Evolutionary conservation across 768 basidiomycete genomes (phyloP).

Genomic region (Agrocybe chaxingu): DNA sequence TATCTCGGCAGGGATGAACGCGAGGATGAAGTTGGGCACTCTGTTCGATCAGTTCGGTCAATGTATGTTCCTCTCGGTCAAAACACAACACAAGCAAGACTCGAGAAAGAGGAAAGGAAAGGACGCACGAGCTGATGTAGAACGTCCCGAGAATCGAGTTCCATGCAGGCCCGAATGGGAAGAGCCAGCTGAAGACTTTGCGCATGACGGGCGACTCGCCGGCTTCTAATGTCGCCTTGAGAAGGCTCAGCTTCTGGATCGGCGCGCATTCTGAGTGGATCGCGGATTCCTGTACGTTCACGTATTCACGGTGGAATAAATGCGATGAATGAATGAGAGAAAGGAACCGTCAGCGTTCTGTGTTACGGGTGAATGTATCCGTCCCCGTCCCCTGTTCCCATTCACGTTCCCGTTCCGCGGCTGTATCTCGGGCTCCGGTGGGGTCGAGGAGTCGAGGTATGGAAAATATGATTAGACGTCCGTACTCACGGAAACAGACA

Average conservation of each 20-base stretch:
- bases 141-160: slow-evolving; percentile 90
- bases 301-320: too few relatives aligned
- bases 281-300: slow-evolving; percentile 31
- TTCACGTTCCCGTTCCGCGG: too few relatives aligned
- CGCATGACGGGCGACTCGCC: slow-evolving; percentile 74
- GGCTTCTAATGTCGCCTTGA: slow-evolving; percentile 62
- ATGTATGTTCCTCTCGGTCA: slow-evolving; percentile 2
- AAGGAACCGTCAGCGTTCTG: too few relatives aligned
- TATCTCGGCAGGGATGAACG: slow-evolving; percentile 89
- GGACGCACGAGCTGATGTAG: slow-evolving; percentile 91
- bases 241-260: slow-evolving; percentile 44
- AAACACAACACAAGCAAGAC: neutral
- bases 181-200: slow-evolving; percentile 74
- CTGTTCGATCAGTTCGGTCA: slow-evolving; percentile 33
- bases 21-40: slow-evolving; percentile 91
- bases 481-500: slow-evolving; percentile 22
- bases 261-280: slow-evolving; percentile 34
- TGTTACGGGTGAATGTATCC: too few relatives aligned
- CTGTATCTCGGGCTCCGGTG: too few relatives aligned
- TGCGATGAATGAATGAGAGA: too few relatives aligned
- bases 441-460: too few relatives aligned
- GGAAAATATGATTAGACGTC: too few relatives aligned
- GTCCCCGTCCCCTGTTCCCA: too few relatives aligned
- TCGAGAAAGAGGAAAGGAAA: slow-evolving; percentile 6
- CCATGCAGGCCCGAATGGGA: slow-evolving; percentile 89